Percentiles rank a stretch among this genome's conserved stretches.
Evolutionary conservation across 228 moss, liverwort and hornwort species (phyloP).

Genomic region (Sphagnum magellanicum): DNA sequence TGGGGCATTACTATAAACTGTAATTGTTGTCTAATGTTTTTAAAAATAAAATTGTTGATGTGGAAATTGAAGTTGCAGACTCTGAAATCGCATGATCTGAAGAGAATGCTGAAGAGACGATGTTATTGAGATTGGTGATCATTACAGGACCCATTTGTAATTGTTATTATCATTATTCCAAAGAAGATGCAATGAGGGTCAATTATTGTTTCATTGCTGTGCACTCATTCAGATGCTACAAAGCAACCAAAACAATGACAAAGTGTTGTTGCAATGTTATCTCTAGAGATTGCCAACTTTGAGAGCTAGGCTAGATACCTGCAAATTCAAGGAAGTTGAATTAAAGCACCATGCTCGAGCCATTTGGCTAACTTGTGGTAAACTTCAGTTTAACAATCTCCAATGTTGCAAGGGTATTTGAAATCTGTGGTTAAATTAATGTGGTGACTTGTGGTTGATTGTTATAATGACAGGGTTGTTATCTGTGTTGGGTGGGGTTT

Average conservation of each 20-base stretch:
- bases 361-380: no score
- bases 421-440: no score
- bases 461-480: no score
- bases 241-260: conserved; percentile 34
- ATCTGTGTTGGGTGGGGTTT: no score
- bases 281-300: conserved; percentile 19
- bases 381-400: no score
- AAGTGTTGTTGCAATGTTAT: conserved; percentile 29
- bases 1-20: no score
- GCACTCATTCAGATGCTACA: conserved; percentile 33
- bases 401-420: no score
- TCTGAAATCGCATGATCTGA: not conserved
- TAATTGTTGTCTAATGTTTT: no score
- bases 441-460: no score
- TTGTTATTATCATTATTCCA: not conserved
- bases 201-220: not conserved
- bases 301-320: not conserved
- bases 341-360: no score
- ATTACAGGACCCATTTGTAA: not conserved
- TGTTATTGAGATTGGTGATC: not conserved
- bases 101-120: not conserved
- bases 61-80: not conserved
- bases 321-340: no score
- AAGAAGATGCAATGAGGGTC: not conserved
- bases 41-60: no score